Evolutionary conservation across 148 eudicot genomes (phyloP).

Genomic region (Heliamphora exappendiculata): DNA sequence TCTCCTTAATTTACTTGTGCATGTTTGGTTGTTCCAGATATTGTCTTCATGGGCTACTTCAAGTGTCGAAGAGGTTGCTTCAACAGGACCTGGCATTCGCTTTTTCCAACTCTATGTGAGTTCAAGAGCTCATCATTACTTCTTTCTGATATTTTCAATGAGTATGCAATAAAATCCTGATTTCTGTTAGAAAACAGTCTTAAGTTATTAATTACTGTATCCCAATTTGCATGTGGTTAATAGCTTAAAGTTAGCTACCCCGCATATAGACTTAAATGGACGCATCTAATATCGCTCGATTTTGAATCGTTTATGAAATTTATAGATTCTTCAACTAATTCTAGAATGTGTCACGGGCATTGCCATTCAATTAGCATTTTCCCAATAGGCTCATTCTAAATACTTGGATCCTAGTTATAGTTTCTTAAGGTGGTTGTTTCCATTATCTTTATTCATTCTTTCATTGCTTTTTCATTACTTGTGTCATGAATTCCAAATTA

Average conservation of each 20-base stretch:
- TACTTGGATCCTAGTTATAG: neutral
- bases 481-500: neutral
- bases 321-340: neutral
- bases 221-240: neutral
- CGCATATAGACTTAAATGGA: neutral
- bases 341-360: neutral
- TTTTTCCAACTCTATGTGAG: constrained; percentile 94
- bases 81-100: constrained; percentile 73
- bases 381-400: neutral
- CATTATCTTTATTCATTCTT: neutral
- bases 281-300: no score
- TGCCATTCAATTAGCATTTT: neutral
- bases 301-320: neutral
- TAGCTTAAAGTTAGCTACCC: neutral
- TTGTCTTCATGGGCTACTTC: constrained; percentile 75
- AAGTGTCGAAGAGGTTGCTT: constrained; percentile 86
- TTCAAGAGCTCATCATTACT: constrained; percentile 1
- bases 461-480: neutral
- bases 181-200: neutral
- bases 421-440: neutral
- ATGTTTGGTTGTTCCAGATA: constrained; percentile 39
- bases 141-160: neutral
- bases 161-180: neutral
- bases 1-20: neutral
- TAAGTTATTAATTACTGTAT: neutral